Evolutionary conservation across 2,329 filamentous ascomycete genomes (phyloP).

Genomic region (Colletotrichum musae): DNA sequence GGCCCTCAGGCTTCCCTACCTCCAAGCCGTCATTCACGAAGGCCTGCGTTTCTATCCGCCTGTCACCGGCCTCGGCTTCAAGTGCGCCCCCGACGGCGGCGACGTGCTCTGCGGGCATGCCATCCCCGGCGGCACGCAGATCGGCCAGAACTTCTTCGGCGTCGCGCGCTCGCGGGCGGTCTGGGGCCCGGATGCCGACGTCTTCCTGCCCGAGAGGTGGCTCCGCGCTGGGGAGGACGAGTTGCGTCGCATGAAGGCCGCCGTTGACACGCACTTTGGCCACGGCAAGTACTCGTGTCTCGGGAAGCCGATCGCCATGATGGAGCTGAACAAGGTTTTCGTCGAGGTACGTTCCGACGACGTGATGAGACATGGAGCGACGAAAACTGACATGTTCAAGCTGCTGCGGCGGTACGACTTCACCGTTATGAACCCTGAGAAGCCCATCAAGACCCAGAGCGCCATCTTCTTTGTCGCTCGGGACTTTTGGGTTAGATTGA

Average conservation of each 20-base stretch:
- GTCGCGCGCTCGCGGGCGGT: conserved; percentile 62
- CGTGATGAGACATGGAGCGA: neutral
- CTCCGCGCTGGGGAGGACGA: conserved; percentile 53
- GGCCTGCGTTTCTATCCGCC: conserved; percentile 70
- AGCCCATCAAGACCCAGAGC: conserved; percentile 49
- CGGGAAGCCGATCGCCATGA: conserved; percentile 62
- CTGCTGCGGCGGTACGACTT: conserved; percentile 53
- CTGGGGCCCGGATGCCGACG: conserved; percentile 71
- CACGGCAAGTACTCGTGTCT: conserved; percentile 61
- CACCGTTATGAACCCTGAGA: conserved; percentile 50
- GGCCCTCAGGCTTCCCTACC: conserved; percentile 64
- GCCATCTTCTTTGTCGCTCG: conserved; percentile 53
- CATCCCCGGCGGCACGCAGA: conserved; percentile 65
- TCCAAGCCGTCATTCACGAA: conserved; percentile 71
- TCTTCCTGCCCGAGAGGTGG: conserved; percentile 72
- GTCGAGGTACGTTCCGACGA: conserved; percentile 55
- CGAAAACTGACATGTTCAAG: conserved; percentile 33
- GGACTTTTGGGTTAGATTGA: conserved; percentile 53
- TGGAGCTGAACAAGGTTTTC: conserved; percentile 64
- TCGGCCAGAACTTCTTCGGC: conserved; percentile 70
- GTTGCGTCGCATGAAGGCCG: conserved; percentile 52
- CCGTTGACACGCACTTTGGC: conserved; percentile 61
- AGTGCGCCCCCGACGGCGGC: conserved; percentile 66
- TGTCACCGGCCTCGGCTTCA: conserved; percentile 67
- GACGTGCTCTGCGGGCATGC: conserved; percentile 65